A percentile compares a stretch with the other conserved stretches of the same genome.
These are phyloP conservation scores for Saccharomycopsis selenospora DNA, from an alignment of 805 yeast genomes.

Conservation along the genomic window DNA sequence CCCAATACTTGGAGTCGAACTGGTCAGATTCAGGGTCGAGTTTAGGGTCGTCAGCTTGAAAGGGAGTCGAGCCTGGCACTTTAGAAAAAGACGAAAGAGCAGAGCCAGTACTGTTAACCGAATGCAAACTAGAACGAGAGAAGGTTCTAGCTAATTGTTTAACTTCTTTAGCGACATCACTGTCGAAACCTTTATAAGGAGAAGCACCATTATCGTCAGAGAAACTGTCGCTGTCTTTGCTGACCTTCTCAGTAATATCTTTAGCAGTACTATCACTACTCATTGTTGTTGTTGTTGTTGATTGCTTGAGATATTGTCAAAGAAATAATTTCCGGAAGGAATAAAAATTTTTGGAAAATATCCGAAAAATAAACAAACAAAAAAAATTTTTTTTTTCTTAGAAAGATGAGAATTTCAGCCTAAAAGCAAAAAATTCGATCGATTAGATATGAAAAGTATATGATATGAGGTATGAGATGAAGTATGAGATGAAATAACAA, in stretches of 20 bases:
- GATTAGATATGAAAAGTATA: no score
- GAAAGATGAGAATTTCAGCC: no score
- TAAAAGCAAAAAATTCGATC: no score
- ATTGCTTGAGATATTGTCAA: no score
- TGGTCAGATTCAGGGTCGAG: slow-evolving; percentile 54
- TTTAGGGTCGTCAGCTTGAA: slow-evolving; percentile 32
- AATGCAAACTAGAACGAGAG: slow-evolving; percentile 21
- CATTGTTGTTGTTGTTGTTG: no score
- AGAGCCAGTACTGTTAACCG: slow-evolving; percentile 26
- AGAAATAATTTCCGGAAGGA: no score
- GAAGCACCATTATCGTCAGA: slow-evolving; percentile 7
- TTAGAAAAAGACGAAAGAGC: slow-evolving; percentile 42
- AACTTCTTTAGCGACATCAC: slow-evolving; percentile 30
- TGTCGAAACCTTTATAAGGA: slow-evolving; percentile 33
- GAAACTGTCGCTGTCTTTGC: slow-evolving; percentile 2
- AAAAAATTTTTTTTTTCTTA: no score
- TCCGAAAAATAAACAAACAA: no score
- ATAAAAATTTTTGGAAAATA: no score
- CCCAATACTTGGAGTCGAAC: slow-evolving; percentile 59
- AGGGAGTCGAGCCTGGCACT: slow-evolving; percentile 43
- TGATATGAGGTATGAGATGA: no score
- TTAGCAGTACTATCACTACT: neutral
- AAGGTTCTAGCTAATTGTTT: slow-evolving; percentile 36
- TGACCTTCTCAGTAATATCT: neutral
- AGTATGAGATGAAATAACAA: no score